Percentiles rank a stretch among this genome's conserved stretches.
Conservation (phyloP, 345 rosid genomes). For the Syzygium oleosum region DNA sequence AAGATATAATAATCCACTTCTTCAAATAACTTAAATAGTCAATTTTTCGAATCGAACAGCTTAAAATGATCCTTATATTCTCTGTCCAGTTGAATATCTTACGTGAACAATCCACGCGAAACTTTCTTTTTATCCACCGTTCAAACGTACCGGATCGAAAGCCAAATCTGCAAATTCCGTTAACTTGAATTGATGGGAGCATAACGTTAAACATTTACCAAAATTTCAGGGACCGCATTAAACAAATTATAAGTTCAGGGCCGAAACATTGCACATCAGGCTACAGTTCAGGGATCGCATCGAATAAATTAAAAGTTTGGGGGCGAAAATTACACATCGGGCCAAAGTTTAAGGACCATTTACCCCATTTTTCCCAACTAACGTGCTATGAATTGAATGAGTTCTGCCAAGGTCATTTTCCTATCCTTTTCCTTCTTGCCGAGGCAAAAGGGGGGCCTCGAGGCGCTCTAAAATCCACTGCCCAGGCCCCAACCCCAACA, state of each 20-base stretch:
- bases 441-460: background rate
- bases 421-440: no score
- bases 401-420: fast-evolving
- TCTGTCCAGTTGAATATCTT: fast-evolving
- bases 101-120: background rate
- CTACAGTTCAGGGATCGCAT: fast-evolving
- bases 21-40: background rate
- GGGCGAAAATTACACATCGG: fast-evolving
- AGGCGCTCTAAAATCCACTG: background rate
- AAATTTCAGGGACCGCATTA: fast-evolving
- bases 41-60: background rate
- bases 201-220: background rate
- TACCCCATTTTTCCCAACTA: background rate
- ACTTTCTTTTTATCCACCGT: background rate
- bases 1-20: background rate
- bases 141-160: fast-evolving
- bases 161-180: background rate
- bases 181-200: background rate
- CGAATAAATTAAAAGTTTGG: fast-evolving
- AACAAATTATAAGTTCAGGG: no score
- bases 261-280: no score
- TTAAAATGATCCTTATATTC: background rate
- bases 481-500: background rate
- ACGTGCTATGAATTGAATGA: background rate
- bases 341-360: background rate